Evolutionary conservation across 768 basidiomycete species (phyloP), one percentile per base, ranked within the genome.

Genomic region (Chalciporus sphaerocephalus): DNA sequence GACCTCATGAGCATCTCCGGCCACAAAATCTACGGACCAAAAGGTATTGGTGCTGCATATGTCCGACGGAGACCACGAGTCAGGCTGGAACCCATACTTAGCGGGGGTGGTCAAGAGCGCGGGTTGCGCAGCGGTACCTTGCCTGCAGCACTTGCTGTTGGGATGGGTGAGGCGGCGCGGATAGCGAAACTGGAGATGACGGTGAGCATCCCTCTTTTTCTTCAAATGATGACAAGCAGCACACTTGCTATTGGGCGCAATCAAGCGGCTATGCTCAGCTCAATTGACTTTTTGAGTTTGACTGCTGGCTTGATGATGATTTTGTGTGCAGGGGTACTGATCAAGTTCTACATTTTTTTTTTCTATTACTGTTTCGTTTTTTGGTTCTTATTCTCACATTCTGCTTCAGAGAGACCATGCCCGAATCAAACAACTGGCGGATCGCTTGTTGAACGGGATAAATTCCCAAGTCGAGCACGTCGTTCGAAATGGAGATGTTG

Each of bases 21-120:
- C 1, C 96, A 99, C 74, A 99, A 99, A 72, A 67, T 99, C 4
- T 99, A 99, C 65, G 96, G 96, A 2, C 96, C 96, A 5, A 99
- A 99, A 66, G 96, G 96, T 6, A 68, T 97, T 24, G 96, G 96
- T 32, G 93, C 91, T 15, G 85, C 87, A 5, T 99, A 98, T 67
- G 93, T 99, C 40, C 77, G 96, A 50, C 72, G 96, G 59, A 69
- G 93, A 58, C 96, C 96, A 7, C 74, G 96, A 50, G 96, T 98
- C 30, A 77, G 96, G 42, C 69, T 98, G 55, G 96, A 98, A 61
- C 96, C 96, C 1, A 87, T 99, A 54, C 69, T 99, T 42, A 92
- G 81, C 55, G 96, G 96, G 48, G 96, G 96, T 52, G 96, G 96
- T 9, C 96, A 99, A 68, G 96, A 99, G 71, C 79, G 96, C 44